These are phyloP conservation scores for Isabelozyma gotoi DNA, from an alignment of 805 yeast genomes.

Conservation along the genomic window DNA sequence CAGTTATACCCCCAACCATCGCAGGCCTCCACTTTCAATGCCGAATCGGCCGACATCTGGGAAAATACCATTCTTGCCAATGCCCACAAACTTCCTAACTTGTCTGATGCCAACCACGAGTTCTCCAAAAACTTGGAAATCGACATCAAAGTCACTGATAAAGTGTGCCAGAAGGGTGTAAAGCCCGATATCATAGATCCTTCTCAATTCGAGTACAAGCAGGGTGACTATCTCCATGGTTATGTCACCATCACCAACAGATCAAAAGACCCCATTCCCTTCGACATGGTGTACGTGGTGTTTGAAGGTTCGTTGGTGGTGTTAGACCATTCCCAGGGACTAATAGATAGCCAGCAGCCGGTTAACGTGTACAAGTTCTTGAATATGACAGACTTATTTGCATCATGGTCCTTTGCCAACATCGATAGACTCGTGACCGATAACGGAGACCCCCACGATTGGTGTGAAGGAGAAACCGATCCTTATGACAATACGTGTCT, in stretches of 20 bases:
- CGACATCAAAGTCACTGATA: slow-evolving; percentile 34
- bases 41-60: slow-evolving; percentile 32
- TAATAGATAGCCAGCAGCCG: slow-evolving; percentile 24
- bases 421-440: slow-evolving; percentile 40
- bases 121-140: slow-evolving; percentile 27
- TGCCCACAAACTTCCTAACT: slow-evolving; percentile 37
- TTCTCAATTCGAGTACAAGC: slow-evolving; percentile 30
- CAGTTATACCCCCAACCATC: neutral
- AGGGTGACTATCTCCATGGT: slow-evolving; percentile 45
- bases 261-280: slow-evolving; percentile 30
- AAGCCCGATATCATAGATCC: slow-evolving; percentile 35
- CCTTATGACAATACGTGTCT: slow-evolving; percentile 37
- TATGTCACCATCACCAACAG: slow-evolving; percentile 38
- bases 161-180: slow-evolving; percentile 40
- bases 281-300: slow-evolving; percentile 46
- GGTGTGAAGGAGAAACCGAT: slow-evolving; percentile 47
- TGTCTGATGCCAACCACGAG: slow-evolving; percentile 29
- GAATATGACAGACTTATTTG: slow-evolving; percentile 44
- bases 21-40: slow-evolving; percentile 12
- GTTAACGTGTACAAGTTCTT: slow-evolving; percentile 34
- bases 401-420: slow-evolving; percentile 45
- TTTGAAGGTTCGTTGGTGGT: slow-evolving; percentile 37
- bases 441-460: slow-evolving; percentile 41
- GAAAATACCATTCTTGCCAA: slow-evolving; percentile 44
- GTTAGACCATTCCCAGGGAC: slow-evolving; percentile 21